phyloP scores from a whole-genome alignment of 495 filamentous ascomycete genomes.

The Bacidia rubella region DNA sequence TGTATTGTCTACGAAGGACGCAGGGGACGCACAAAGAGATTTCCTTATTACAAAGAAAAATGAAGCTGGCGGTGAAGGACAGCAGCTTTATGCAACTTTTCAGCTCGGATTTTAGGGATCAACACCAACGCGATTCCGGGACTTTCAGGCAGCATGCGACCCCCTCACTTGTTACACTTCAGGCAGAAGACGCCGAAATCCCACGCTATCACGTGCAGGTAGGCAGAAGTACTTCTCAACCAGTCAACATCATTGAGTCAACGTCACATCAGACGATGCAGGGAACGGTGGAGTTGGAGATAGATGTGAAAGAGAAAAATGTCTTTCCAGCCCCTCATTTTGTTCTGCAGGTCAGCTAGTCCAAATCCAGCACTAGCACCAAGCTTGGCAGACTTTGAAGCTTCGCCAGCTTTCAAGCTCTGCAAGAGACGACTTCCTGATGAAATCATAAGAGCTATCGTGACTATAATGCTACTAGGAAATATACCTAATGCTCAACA shows the following conservation, averaged over 20 bases:
- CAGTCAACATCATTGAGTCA: background rate
- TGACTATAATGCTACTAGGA: too few relatives aligned
- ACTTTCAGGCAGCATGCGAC: background rate
- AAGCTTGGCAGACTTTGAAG: too few relatives aligned
- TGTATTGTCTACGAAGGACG: too few relatives aligned
- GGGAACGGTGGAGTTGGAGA: too few relatives aligned
- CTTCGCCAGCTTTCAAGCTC: too few relatives aligned
- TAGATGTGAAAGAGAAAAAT: too few relatives aligned
- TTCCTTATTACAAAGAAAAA: background rate
- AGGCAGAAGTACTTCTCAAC: background rate
- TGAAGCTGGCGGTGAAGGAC: conserved; percentile 1
- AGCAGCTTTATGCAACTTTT: background rate
- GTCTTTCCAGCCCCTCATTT: too few relatives aligned
- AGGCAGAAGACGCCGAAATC: conserved; percentile 1
- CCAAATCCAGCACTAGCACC: too few relatives aligned
- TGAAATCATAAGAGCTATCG: too few relatives aligned
- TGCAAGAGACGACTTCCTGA: too few relatives aligned
- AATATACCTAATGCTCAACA: too few relatives aligned
- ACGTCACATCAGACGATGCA: background rate
- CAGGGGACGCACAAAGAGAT: background rate
- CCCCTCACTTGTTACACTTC: background rate
- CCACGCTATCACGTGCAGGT: background rate
- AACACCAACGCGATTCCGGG: background rate
- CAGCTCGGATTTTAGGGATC: background rate
- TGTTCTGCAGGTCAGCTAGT: too few relatives aligned